Evolutionary conservation across 1,284 basidiomycete species (phyloP).

Genomic region (Ganoderma lucidum): DNA sequence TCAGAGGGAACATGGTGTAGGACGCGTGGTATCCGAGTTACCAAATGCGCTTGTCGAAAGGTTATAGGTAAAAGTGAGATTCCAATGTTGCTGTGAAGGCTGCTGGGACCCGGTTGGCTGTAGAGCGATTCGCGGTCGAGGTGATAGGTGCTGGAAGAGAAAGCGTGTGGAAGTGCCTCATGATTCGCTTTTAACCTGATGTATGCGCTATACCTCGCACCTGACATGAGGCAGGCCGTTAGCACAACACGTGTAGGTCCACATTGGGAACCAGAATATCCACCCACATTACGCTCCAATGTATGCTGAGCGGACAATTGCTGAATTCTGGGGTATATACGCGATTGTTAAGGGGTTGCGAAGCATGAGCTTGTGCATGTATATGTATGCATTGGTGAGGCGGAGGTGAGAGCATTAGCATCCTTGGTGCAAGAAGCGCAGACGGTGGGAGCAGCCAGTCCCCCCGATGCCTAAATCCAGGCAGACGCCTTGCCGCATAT

Average conservation of each 20-base stretch:
- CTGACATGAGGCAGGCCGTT: constrained; percentile 32
- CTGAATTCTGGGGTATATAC: neutral
- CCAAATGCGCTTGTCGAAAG: neutral
- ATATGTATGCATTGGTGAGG: constrained; percentile 8
- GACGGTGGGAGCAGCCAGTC: constrained; percentile 5
- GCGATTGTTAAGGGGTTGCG: neutral
- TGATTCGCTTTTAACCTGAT: constrained; percentile 21
- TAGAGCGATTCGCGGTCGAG: constrained; percentile 20
- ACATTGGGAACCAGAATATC: constrained; percentile 6
- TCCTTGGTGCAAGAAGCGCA: neutral
- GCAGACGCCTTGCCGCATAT: neutral
- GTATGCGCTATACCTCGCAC: constrained; percentile 24
- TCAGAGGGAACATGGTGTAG: constrained; percentile 39
- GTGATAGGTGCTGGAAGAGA: constrained; percentile 19
- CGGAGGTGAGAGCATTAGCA: constrained; percentile 7
- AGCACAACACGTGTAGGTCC: constrained; percentile 33
- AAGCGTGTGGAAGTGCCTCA: constrained; percentile 14
- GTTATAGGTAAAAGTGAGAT: constrained; percentile 7
- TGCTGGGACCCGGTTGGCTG: constrained; percentile 3
- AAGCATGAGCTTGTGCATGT: neutral
- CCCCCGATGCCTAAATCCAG: neutral
- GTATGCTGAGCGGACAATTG: neutral
- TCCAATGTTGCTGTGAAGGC: constrained; percentile 8
- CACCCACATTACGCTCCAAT: neutral
- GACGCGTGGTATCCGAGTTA: constrained; percentile 1